phyloP scores from a whole-genome alignment of 345 rosid genomes.

The Camelina hispida region DNA sequence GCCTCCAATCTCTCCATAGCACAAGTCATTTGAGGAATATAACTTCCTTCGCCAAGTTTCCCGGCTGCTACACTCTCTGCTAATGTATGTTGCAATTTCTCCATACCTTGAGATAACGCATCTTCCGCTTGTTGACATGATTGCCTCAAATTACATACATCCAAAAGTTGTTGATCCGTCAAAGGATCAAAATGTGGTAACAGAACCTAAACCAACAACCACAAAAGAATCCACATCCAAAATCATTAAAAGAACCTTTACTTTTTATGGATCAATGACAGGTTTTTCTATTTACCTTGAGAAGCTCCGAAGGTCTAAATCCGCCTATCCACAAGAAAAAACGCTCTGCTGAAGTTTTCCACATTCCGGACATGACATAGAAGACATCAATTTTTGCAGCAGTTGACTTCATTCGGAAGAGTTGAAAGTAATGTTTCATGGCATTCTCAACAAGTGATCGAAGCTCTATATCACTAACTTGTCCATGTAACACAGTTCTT shows the following conservation, averaged over 20 bases:
- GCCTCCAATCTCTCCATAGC: slow-evolving; percentile 81
- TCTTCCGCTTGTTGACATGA: slow-evolving; percentile 98
- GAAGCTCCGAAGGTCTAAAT: slow-evolving; percentile 91
- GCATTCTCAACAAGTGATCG: slow-evolving; percentile 64
- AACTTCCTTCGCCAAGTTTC: slow-evolving; percentile 61
- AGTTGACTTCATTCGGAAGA: slow-evolving; percentile 77
- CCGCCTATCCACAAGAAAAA: slow-evolving; percentile 97
- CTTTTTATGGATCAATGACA: not conserved
- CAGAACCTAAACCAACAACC: slow-evolving; percentile 61
- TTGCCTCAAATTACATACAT: slow-evolving; percentile 55
- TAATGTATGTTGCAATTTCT: slow-evolving; percentile 72
- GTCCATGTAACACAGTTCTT: slow-evolving; percentile 65
- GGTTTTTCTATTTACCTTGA: slow-evolving; percentile 58
- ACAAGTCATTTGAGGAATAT: slow-evolving; percentile 56
- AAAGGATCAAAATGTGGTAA: slow-evolving; percentile 71
- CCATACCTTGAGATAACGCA: slow-evolving; percentile 95
- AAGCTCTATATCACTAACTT: slow-evolving; percentile 65
- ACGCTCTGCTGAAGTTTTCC: slow-evolving; percentile 92
- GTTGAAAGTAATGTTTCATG: slow-evolving; percentile 79
- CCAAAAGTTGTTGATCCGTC: slow-evolving; percentile 62
- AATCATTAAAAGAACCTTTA: slow-evolving; percentile 1
- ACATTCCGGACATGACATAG: slow-evolving; percentile 81
- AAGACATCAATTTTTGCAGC: slow-evolving; percentile 85
- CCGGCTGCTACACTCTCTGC: slow-evolving; percentile 72
- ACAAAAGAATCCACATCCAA: not conserved